A percentile compares a stretch with the other conserved stretches of the same genome.
These are phyloP conservation scores for Xylaria scruposa DNA, from an alignment of 495 filamentous ascomycete genomes.

Conservation along the genomic window DNA sequence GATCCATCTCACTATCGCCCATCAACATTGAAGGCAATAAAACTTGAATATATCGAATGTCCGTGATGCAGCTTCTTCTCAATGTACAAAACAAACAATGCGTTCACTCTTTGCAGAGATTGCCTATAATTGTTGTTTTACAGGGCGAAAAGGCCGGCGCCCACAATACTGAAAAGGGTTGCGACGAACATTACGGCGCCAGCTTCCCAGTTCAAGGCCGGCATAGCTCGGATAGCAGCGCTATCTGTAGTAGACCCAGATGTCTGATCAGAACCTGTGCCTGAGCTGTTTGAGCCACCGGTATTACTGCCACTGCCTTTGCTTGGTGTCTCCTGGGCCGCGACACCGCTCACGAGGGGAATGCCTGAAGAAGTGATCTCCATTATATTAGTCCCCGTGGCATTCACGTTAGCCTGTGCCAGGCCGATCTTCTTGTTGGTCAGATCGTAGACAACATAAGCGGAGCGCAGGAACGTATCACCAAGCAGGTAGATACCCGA, in stretches of 20 bases:
- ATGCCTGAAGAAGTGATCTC: constrained; percentile 53
- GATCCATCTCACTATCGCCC: neutral
- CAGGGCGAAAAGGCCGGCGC: constrained; percentile 35
- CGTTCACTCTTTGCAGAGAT: neutral
- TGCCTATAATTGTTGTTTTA: constrained; percentile 17
- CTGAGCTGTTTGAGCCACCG: neutral
- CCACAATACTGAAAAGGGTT: constrained; percentile 36
- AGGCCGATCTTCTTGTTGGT: constrained; percentile 82
- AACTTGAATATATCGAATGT: too few species aligned
- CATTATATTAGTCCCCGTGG: constrained; percentile 57
- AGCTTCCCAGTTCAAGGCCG: constrained; percentile 30
- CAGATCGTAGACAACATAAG: constrained; percentile 94
- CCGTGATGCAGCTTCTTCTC: neutral
- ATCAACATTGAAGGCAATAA: neutral
- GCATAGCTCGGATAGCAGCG: constrained; percentile 28
- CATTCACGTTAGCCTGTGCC: constrained; percentile 85
- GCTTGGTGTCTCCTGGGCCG: constrained; percentile 32
- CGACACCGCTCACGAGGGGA: constrained; percentile 48
- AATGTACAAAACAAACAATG: neutral
- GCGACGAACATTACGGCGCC: constrained; percentile 33
- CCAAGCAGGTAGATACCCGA: constrained; percentile 58
- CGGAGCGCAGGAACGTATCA: constrained; percentile 90
- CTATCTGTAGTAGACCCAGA: constrained; percentile 18
- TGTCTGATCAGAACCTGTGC: neutral
- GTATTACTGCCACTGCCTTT: neutral